Percentiles rank a stretch among this genome's conserved stretches.
Conservation (phyloP, 2,329 filamentous ascomycete species). For the Penicillium sp. region DNA sequence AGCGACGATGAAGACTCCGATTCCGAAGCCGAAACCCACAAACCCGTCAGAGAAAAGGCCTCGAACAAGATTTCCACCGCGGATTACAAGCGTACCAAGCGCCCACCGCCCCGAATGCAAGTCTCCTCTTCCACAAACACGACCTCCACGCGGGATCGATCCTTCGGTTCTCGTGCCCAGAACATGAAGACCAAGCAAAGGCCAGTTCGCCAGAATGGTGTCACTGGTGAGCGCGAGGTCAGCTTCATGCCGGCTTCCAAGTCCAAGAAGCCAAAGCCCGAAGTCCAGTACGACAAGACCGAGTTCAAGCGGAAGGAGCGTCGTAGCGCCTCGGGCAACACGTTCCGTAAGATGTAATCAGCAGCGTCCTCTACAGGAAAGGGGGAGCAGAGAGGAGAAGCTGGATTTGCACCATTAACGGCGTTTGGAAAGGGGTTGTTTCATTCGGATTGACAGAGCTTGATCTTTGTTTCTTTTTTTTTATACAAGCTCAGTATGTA, state of each 20-base stretch:
- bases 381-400: too few species aligned
- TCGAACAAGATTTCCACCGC: slow-evolving; percentile 47
- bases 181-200: slow-evolving; percentile 36
- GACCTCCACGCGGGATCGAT: slow-evolving; percentile 45
- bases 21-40: slow-evolving; percentile 28
- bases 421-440: background rate
- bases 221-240: slow-evolving; percentile 50
- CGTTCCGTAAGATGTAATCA: slow-evolving; percentile 42
- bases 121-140: slow-evolving; percentile 49
- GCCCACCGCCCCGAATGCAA: slow-evolving; percentile 49
- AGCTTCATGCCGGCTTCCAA: slow-evolving; percentile 53
- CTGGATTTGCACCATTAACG: background rate
- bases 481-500: background rate
- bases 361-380: background rate
- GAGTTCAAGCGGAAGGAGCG: slow-evolving; percentile 36
- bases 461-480: background rate
- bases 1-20: slow-evolving; percentile 32
- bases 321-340: slow-evolving; percentile 46
- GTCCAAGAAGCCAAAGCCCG: slow-evolving; percentile 26
- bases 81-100: slow-evolving; percentile 51
- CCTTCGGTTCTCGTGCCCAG: slow-evolving; percentile 53
- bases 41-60: slow-evolving; percentile 25
- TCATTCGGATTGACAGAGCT: background rate
- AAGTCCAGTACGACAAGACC: slow-evolving; percentile 16
- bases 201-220: slow-evolving; percentile 27